Base-by-base conservation (phyloP, 208 protist genomes). In the Trypanosoma caninum region DNA sequence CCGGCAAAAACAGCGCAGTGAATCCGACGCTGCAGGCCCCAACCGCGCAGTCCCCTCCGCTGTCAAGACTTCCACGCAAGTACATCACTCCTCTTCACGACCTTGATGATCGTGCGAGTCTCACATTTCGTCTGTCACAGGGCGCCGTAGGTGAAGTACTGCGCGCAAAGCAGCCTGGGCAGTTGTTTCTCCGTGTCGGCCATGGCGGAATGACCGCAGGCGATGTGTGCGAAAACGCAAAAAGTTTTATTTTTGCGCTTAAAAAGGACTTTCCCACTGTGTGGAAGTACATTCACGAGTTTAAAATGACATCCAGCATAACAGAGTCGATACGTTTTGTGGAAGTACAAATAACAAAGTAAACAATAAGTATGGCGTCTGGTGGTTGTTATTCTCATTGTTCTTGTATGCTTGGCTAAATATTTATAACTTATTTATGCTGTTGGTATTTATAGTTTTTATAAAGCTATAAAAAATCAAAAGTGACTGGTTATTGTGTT, bases 261-360 rank as follows among this genome's bases (percentile, higher is more conserved):
- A 90, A 91, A 66, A 76, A 79, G 58, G 80, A 91, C 34, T 92
- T 80, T 60, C 88, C 88, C 18, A 84, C 71, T 14, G 80, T 87
- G 57, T 92, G 73, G 72, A 83, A 82, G 65, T 89, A 88, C 52
- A 71, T 94, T 10, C 72, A 87, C 38, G 88, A 94, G 71, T 87
- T 94, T 47, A 76, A 84, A 57, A 66, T 94, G 59, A 76, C 71
- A 27, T 78, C 76, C 1, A 75, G 76, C 45, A 55, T 58, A n/a
- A 94, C 88, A n/a, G 82, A 89, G 42, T 72, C 75, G 11, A 94
- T 94, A 44, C 82, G 88, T 40, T 94, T 94, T 65, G 92, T 94
- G 88, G 82, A 91, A 67, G 74, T 85, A 16, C 77, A 91, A 4
- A 84, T 94, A 53, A 57, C 72, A 25, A 71, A 70, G 41, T 88